phyloP scores from a whole-genome alignment of 306 rosid species.

The Cicer pinnatifidum region DNA sequence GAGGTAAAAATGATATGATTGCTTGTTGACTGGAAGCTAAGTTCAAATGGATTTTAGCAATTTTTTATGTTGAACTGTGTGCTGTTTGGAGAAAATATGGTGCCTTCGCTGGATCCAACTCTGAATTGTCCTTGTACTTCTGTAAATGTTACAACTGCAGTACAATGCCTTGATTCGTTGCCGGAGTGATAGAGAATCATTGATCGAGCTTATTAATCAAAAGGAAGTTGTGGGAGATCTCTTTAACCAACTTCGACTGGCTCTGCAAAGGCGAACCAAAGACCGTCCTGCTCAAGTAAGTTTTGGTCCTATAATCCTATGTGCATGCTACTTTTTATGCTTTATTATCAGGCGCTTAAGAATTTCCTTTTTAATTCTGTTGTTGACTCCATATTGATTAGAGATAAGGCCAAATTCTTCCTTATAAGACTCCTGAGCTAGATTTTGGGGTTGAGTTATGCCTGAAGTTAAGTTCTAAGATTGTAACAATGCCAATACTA shows the following conservation, averaged over 20 bases:
- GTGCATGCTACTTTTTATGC: neutral
- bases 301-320: slow-evolving; percentile 37
- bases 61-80: slow-evolving; percentile 22
- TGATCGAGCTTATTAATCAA: slow-evolving; percentile 88
- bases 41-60: slow-evolving; percentile 15
- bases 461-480: neutral
- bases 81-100: slow-evolving; percentile 23
- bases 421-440: neutral
- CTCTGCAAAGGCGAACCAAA: slow-evolving; percentile 77
- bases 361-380: neutral
- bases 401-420: neutral
- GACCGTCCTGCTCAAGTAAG: slow-evolving; percentile 98
- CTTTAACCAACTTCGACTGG: slow-evolving; percentile 95
- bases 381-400: neutral
- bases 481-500: neutral
- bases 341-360: slow-evolving; percentile 26
- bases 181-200: slow-evolving; percentile 66
- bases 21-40: slow-evolving; percentile 22
- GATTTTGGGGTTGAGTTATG: neutral
- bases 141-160: slow-evolving; percentile 63
- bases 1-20: neutral
- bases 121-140: slow-evolving; percentile 40
- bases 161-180: slow-evolving; percentile 74
- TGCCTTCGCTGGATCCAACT: slow-evolving; percentile 37
- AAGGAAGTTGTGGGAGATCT: slow-evolving; percentile 93